A percentile compares a stretch with the other conserved stretches of the same genome.
These are phyloP conservation scores for Pyrenophora tritici-repentis DNA, from an alignment of 2,329 filamentous ascomycete genomes.

Conservation along the genomic window DNA sequence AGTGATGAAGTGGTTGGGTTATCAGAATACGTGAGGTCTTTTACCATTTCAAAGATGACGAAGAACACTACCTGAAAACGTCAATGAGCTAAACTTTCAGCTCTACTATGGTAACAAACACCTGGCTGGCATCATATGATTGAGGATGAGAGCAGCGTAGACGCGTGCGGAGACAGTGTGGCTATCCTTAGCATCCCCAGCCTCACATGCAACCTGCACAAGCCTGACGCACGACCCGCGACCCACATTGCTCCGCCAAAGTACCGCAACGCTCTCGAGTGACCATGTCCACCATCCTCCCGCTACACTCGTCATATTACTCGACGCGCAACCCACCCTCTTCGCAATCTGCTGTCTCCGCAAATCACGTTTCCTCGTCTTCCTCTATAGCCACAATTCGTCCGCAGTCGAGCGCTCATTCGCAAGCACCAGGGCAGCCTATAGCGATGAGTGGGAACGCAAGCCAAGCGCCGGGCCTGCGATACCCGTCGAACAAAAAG, in stretches of 20 bases:
- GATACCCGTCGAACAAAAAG: constrained; percentile 90
- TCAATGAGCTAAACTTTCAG: no score
- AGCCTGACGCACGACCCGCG: constrained; percentile 22
- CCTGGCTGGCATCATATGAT: no score
- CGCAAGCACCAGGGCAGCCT: constrained; percentile 18
- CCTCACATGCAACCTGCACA: constrained; percentile 8
- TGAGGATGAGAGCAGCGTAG: no score
- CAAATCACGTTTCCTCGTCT: constrained; percentile 4
- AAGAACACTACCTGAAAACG: no score
- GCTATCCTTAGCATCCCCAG: constrained; percentile 7
- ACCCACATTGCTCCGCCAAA: constrained; percentile 27
- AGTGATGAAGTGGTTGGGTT: no score
- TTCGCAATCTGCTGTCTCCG: constrained; percentile 3
- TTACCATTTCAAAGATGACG: no score
- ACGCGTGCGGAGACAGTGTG: background rate
- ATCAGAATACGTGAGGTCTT: no score
- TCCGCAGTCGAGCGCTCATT: constrained; percentile 6
- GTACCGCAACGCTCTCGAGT: constrained; percentile 13
- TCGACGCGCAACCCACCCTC: constrained; percentile 18
- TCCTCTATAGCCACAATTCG: constrained; percentile 10
- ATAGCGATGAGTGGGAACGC: constrained; percentile 33
- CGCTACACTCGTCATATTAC: constrained; percentile 19
- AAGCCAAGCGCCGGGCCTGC: constrained; percentile 61
- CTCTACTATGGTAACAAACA: no score
- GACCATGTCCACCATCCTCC: constrained; percentile 31